Conservation (phyloP, 1,139 yeast species). For the Blastobotrys indianensis region DNA sequence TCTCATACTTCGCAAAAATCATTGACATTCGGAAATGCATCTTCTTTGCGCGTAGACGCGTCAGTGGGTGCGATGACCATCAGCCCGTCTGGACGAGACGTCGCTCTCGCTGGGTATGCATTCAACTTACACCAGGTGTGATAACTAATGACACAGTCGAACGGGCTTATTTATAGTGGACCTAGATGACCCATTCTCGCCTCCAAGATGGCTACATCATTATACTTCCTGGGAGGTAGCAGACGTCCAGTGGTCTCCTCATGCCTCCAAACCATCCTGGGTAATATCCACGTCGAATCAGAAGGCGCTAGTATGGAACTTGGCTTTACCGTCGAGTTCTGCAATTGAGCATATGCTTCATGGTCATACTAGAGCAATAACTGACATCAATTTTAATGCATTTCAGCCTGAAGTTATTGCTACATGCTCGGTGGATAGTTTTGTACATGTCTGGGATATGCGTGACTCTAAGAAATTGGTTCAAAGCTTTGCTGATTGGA, state of each 20-base stretch:
- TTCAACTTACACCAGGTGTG: background rate
- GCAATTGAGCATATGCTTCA: constrained; percentile 87
- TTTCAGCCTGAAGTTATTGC: constrained; percentile 83
- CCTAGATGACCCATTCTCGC: constrained; percentile 88
- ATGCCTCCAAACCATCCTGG: constrained; percentile 77
- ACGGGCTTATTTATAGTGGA: constrained; percentile 86
- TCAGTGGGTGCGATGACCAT: constrained; percentile 92
- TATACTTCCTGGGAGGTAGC: constrained; percentile 98
- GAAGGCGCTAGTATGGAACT: constrained; percentile 90
- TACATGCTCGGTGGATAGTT: constrained; percentile 88
- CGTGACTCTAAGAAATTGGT: constrained; percentile 69
- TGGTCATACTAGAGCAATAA: constrained; percentile 85
- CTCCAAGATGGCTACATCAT: constrained; percentile 91
- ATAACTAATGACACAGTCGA: constrained; percentile 37
- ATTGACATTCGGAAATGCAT: constrained; percentile 36
- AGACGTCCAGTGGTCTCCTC: constrained; percentile 98
- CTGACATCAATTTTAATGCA: constrained; percentile 92
- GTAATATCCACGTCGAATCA: constrained; percentile 92
- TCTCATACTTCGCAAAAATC: constrained; percentile 9
- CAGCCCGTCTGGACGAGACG: constrained; percentile 89
- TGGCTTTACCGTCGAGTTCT: constrained; percentile 63
- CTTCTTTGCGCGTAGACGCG: constrained; percentile 83
- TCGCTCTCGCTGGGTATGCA: constrained; percentile 71
- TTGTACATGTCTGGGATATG: constrained; percentile 85
- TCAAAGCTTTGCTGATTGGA: constrained; percentile 82